A percentile compares a stretch with the other conserved stretches of the same genome.
phyloP scores from a whole-genome alignment of 345 rosid species.

The Punica granatum region DNA sequence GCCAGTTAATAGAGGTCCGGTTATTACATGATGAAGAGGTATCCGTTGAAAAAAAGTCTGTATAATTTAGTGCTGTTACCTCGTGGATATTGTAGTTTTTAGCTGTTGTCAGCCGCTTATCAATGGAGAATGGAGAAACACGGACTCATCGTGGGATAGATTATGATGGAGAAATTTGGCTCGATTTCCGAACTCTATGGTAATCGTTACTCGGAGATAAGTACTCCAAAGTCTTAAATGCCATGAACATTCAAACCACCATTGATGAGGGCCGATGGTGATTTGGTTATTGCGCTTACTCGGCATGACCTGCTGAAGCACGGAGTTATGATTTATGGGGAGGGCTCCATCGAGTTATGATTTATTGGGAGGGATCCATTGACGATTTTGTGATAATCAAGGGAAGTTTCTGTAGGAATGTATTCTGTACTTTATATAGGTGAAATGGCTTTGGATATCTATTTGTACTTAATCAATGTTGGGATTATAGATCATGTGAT shows the following conservation, averaged over 20 bases:
- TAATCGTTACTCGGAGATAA: neutral
- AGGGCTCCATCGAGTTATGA: too few species aligned
- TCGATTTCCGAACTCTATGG: neutral
- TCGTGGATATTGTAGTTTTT: neutral
- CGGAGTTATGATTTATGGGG: too few species aligned
- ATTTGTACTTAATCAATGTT: neutral
- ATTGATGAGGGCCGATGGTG: neutral
- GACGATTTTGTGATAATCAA: too few species aligned
- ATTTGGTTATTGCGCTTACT: neutral
- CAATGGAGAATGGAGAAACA: too few species aligned
- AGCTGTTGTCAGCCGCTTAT: neutral
- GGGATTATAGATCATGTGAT: neutral
- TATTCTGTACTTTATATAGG: neutral
- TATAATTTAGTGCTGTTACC: neutral
- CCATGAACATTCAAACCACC: neutral
- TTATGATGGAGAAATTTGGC: neutral
- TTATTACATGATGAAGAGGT: neutral
- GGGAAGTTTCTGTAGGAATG: neutral
- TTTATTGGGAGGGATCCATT: too few species aligned
- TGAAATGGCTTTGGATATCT: neutral
- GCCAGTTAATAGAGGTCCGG: conserved; percentile 46
- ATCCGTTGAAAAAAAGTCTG: neutral
- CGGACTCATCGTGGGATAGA: neutral
- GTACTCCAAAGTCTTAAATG: neutral
- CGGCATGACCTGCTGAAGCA: too few species aligned